Evolutionary conservation across 441 rosid genomes (phyloP).

Genomic region (Populus tomentosa): DNA sequence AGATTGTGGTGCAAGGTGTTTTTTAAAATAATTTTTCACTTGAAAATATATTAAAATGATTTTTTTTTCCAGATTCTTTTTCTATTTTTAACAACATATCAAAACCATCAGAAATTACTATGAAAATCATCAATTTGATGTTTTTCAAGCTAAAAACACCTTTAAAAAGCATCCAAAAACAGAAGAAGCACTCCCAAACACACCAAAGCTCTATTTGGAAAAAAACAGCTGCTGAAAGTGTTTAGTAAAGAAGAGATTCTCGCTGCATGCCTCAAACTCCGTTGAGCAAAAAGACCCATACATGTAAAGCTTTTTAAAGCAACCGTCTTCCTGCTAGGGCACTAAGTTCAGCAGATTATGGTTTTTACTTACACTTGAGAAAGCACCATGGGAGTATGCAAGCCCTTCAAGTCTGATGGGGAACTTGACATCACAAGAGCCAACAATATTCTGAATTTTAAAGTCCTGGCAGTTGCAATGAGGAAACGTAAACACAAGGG

Average conservation of each 20-base stretch:
- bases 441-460: constrained; percentile 79
- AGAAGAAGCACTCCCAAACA: too few species aligned
- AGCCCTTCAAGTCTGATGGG: constrained; percentile 78
- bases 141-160: too few species aligned
- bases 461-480: constrained; percentile 47
- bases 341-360: not conserved
- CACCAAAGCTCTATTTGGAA: too few species aligned
- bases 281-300: not conserved
- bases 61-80: too few species aligned
- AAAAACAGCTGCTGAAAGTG: not conserved
- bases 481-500: not conserved
- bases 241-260: not conserved
- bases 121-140: too few species aligned
- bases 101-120: too few species aligned
- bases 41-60: too few species aligned
- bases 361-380: constrained; percentile 55
- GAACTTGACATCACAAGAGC: constrained; percentile 79
- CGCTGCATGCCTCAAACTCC: not conserved
- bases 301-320: not conserved
- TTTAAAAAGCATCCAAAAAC: too few species aligned
- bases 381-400: constrained; percentile 74
- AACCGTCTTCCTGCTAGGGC: not conserved
- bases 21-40: too few species aligned
- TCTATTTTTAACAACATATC: too few species aligned
- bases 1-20: too few species aligned